These are phyloP conservation scores for Setomelanomma holmii DNA, from an alignment of 2,329 filamentous ascomycete genomes.

Conservation along the genomic window DNA sequence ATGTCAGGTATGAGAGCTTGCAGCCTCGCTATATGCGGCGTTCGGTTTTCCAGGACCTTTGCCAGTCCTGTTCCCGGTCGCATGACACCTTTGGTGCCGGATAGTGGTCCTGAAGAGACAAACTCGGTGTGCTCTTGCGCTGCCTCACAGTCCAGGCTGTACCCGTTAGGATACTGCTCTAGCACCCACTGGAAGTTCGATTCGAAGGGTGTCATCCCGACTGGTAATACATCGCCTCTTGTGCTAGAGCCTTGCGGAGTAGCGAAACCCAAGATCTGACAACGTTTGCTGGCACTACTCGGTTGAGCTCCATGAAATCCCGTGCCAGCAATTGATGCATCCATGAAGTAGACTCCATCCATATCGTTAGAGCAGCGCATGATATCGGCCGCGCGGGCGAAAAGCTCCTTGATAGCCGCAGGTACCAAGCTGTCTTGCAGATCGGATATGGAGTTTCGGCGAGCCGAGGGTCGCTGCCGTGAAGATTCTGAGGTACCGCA, in stretches of 20 bases:
- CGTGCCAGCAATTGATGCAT: slow-evolving; percentile 20
- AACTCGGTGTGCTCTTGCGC: neutral
- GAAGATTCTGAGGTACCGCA: neutral
- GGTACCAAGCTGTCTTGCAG: slow-evolving; percentile 25
- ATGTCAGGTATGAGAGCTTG: slow-evolving; percentile 56
- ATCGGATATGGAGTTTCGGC: slow-evolving; percentile 9
- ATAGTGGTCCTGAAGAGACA: neutral
- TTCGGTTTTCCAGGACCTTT: neutral
- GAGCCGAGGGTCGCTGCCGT: neutral
- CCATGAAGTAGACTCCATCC: slow-evolving; percentile 30
- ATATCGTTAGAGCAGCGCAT: slow-evolving; percentile 26
- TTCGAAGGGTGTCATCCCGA: slow-evolving; percentile 8
- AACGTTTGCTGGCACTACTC: slow-evolving; percentile 6
- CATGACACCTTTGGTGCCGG: neutral
- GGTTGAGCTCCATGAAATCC: neutral
- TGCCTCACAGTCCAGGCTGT: slow-evolving; percentile 10
- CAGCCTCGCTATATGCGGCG: slow-evolving; percentile 27
- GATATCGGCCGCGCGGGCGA: slow-evolving; percentile 28
- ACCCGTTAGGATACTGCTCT: slow-evolving; percentile 12
- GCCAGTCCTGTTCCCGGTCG: neutral
- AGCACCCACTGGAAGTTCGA: slow-evolving; percentile 10
- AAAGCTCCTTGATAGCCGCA: slow-evolving; percentile 19
- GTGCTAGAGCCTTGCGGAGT: slow-evolving; percentile 5
- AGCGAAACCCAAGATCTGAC: slow-evolving; percentile 24
- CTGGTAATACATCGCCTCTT: slow-evolving; percentile 2